These are phyloP conservation scores for Pleurotus tuoliensis DNA, from an alignment of 768 basidiomycete species.

Conservation along the genomic window DNA sequence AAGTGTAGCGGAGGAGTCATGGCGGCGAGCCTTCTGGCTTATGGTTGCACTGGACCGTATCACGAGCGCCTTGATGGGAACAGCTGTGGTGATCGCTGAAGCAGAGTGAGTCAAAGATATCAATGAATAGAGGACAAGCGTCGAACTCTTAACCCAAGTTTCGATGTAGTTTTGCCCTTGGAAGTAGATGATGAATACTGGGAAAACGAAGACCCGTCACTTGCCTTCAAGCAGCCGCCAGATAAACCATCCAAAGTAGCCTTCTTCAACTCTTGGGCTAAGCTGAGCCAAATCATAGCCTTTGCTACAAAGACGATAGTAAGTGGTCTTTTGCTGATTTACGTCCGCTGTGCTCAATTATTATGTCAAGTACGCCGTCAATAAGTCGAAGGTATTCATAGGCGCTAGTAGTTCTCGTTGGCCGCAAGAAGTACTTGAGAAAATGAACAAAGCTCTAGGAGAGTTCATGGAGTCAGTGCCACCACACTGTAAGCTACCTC, in stretches of 20 bases:
- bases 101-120: conserved; percentile 52
- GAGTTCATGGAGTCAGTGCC: conserved; percentile 62
- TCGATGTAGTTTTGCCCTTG: conserved; percentile 76
- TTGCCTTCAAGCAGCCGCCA: conserved; percentile 63
- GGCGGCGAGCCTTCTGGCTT: conserved; percentile 79
- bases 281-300: conserved; percentile 59
- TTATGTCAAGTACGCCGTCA: conserved; percentile 31
- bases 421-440: conserved; percentile 41
- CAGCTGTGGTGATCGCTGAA: conserved; percentile 53
- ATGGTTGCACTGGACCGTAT: conserved; percentile 59
- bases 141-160: conserved; percentile 40
- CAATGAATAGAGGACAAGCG: conserved; percentile 8
- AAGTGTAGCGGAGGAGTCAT: conserved; percentile 61
- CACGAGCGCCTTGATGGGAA: conserved; percentile 48
- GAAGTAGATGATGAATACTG: conserved; percentile 85
- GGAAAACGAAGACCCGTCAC: conserved; percentile 46
- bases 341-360: conserved; percentile 38
- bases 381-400: conserved; percentile 20
- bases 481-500: conserved; percentile 38
- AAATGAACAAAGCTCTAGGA: conserved; percentile 42
- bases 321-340: conserved; percentile 19
- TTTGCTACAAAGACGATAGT: conserved; percentile 62
- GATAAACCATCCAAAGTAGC: conserved; percentile 52
- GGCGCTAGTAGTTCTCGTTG: conserved; percentile 6
- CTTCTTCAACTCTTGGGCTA: conserved; percentile 49